Evolutionary conservation across 2,329 filamentous ascomycete species (phyloP).

Genomic region (Epichloe bromicola): DNA sequence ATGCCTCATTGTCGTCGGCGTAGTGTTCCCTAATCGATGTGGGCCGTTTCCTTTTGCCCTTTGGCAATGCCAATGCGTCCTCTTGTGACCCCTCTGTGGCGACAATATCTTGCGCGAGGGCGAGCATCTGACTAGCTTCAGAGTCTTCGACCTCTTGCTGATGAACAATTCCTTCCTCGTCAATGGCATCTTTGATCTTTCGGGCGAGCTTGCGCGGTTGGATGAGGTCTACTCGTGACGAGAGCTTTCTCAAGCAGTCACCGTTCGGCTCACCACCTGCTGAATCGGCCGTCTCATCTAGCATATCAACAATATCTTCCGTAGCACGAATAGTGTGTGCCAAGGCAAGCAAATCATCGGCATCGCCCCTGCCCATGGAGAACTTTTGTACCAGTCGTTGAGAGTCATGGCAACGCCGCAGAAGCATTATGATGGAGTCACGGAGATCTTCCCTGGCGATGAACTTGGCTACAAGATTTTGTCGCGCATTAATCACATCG

Average conservation of each 20-base stretch:
- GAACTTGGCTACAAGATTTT: slow-evolving; percentile 72
- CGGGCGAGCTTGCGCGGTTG: slow-evolving; percentile 55
- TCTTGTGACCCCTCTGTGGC: slow-evolving; percentile 51
- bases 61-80: slow-evolving; percentile 40
- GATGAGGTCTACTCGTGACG: slow-evolving; percentile 49
- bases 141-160: slow-evolving; percentile 67
- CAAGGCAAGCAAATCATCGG: slow-evolving; percentile 77
- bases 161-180: slow-evolving; percentile 79
- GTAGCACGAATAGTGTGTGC: slow-evolving; percentile 70
- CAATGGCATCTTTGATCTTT: slow-evolving; percentile 66
- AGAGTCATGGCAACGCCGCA: slow-evolving; percentile 70
- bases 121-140: slow-evolving; percentile 56
- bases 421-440: slow-evolving; percentile 52
- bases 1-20: slow-evolving; percentile 44
- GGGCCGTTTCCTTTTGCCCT: slow-evolving; percentile 32
- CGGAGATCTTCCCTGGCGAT: slow-evolving; percentile 55
- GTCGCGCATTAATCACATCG: slow-evolving; percentile 60
- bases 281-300: slow-evolving; percentile 17
- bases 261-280: slow-evolving; percentile 4
- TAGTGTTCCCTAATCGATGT: slow-evolving; percentile 43
- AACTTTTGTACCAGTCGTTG: slow-evolving; percentile 90
- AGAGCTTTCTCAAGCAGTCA: slow-evolving; percentile 31
- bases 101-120: slow-evolving; percentile 60
- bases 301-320: slow-evolving; percentile 45
- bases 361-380: slow-evolving; percentile 77